Base-by-base conservation (phyloP, 1,139 yeast genomes). In the Kodamaea ohmeri region DNA sequence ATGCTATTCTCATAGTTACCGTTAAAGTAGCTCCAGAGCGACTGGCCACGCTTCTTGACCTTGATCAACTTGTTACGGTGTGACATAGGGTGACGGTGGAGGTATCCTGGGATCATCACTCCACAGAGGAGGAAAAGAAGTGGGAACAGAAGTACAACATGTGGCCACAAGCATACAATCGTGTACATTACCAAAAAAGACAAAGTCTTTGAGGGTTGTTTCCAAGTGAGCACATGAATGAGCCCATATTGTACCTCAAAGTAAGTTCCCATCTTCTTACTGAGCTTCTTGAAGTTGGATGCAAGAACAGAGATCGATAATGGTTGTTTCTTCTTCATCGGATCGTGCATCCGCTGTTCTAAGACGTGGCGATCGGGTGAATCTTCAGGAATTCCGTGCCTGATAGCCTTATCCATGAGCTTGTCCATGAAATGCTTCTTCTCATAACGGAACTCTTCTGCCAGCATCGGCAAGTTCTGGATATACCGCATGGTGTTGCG, bases 81-180 rank as follows among this genome's bases (percentile, higher is more conserved):
- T 2, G 39, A 38, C 49, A 78, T 65, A 0, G 90, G 95, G 55
- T 88, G 96, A 38, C 88, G 68, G 38, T 73, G 67, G 15, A 78
- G 65, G 52, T 81, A 89, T 1, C 86, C 88, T 0, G 95, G 92
- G 1, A 83, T 65, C 63, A 88, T 68, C 2, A 83, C 63, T 0
- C 80, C 82, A 43, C 73, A 67, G 26, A 83, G 55, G 4, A 86
- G 41, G 36, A 67, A 72, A 1, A 82, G 45, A 26, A 85, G 53
- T 0, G 97, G 96, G 30, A 81, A 65, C 1, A 80, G 73, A 26
- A 83, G 58, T 6, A 87, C 65, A 36, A 85, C 61, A 53, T 80
- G 81, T 0, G 96, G 96, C 64, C 85, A 75, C 32, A 83, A 59
- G 51, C 86, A 80, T 2, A 76, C 65, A 42, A 78, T 67, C 0